A percentile compares a stretch with the other conserved stretches of the same genome.
These are phyloP conservation scores for Juglanconis oblonga DNA, from an alignment of 2,329 filamentous ascomycete genomes.

Conservation along the genomic window DNA sequence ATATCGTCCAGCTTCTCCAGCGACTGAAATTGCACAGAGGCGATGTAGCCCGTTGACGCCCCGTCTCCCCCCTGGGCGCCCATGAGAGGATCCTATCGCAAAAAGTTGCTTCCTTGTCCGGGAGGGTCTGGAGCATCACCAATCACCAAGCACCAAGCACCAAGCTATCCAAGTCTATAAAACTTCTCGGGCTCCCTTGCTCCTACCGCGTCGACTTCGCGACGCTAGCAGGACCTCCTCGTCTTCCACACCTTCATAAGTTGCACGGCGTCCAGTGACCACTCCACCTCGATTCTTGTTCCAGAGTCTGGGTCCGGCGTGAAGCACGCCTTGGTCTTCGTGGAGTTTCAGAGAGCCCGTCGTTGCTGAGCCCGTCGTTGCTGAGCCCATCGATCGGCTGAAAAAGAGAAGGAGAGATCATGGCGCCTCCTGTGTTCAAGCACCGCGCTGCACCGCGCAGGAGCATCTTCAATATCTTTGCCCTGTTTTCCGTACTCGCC, in stretches of 20 bases:
- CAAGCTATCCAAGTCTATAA: background rate
- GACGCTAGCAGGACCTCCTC: background rate
- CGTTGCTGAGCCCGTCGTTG: too few species aligned
- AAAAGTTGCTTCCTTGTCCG: background rate
- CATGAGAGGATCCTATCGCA: background rate
- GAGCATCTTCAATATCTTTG: conserved; percentile 6
- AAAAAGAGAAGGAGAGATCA: background rate
- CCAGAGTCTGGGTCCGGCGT: background rate
- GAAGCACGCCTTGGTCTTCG: background rate
- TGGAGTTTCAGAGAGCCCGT: background rate
- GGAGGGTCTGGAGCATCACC: background rate
- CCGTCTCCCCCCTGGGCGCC: background rate
- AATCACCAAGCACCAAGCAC: too few species aligned
- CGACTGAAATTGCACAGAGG: background rate
- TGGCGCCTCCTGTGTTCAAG: conserved; percentile 4
- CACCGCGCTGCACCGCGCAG: conserved; percentile 10
- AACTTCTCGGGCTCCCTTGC: background rate
- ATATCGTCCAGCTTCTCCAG: background rate
- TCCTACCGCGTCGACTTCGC: background rate
- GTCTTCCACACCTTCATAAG: background rate
- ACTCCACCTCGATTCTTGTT: background rate
- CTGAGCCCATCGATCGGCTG: background rate
- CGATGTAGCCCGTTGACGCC: too few species aligned
- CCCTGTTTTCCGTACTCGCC: conserved; percentile 11
- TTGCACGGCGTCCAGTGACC: background rate